These are phyloP conservation scores for Astrothelium subdiscretum DNA, from an alignment of 495 filamentous ascomycete genomes.

Conservation along the genomic window DNA sequence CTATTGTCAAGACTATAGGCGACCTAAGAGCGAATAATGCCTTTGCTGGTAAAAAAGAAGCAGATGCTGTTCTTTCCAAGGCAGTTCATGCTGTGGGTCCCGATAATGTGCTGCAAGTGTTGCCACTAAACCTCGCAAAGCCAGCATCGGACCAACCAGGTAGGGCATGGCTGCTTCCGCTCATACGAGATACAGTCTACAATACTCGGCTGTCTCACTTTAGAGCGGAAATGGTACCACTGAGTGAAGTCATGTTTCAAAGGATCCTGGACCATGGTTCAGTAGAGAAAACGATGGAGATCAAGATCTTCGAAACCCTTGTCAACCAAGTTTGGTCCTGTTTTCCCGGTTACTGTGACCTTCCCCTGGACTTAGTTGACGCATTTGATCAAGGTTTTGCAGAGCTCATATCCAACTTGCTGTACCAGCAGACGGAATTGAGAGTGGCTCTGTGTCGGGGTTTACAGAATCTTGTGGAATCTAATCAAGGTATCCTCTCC, in stretches of 20 bases:
- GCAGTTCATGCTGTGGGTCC: slow-evolving; percentile 86
- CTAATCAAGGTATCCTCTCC: slow-evolving; percentile 65
- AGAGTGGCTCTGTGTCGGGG: slow-evolving; percentile 76
- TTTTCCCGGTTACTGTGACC: slow-evolving; percentile 89
- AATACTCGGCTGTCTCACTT: slow-evolving; percentile 85
- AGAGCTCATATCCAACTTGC: slow-evolving; percentile 76
- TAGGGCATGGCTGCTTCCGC: slow-evolving; percentile 86
- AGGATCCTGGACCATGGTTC: slow-evolving; percentile 66
- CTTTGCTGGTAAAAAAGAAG: slow-evolving; percentile 89
- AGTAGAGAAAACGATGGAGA: slow-evolving; percentile 77
- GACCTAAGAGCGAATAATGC: slow-evolving; percentile 81
- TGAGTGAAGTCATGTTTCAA: slow-evolving; percentile 85
- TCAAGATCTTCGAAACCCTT: slow-evolving; percentile 94
- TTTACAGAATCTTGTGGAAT: slow-evolving; percentile 77
- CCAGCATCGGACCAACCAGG: slow-evolving; percentile 66
- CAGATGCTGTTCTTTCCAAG: slow-evolving; percentile 74
- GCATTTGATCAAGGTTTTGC: slow-evolving; percentile 77
- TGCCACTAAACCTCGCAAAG: slow-evolving; percentile 75
- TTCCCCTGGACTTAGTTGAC: slow-evolving; percentile 66
- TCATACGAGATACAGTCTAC: slow-evolving; percentile 70
- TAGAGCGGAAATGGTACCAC: slow-evolving; percentile 67
- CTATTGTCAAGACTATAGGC: slow-evolving; percentile 64
- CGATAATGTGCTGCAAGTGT: slow-evolving; percentile 59
- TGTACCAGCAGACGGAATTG: slow-evolving; percentile 84
- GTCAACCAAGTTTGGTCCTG: slow-evolving; percentile 92